Evolutionary conservation across 192 early-diverging fungal species (phyloP), one percentile per base, ranked within the genome.

Genomic region (Dissophora globulifera): DNA sequence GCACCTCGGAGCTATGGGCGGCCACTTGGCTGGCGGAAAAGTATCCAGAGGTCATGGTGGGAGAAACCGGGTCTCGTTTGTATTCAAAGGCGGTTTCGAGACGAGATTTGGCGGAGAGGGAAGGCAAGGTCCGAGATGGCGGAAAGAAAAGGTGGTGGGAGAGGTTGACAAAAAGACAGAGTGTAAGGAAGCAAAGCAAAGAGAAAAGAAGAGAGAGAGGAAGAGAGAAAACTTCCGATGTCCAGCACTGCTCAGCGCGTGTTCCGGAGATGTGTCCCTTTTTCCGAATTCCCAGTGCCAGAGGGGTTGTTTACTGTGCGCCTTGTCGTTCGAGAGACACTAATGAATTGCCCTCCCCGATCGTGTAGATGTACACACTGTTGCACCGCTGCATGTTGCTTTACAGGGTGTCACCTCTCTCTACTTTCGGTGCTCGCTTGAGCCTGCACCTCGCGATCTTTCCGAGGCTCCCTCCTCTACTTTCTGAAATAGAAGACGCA

Each of bases 61-160:
- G n/a, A 8, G n/a, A n/a, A n/a, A 58, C 31, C 1, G 56, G 50
- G 25, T 63, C 40, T 35, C 48, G 41, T 27, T 23, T 51, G 50
- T 75, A 41, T 35, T 75, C 20, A 38, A 65, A 75, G 22, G 66
- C 41, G 27, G 8, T 51, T 45, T 66, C 72, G 47, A 76, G 62
- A n/a, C 72, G 72, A 45, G 72, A 50, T 57, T 67, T 76, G 72
- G 26, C 59, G 58, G 35, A 76, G 64, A n/a, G 72, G 64, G 43
- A 62, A 76, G 33, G 20, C 55, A 15, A 67, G 40, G 72, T 76
- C 64, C 56, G 57, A 75, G 72, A 62, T 76, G 72, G 58, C 60
- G 71, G 31, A 64, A 51, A 59, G 16, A 41, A 4, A 52, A 1
- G 40, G 27, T 47, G 26, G 32, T 27, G 13, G 11, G 17, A 23